Base-by-base conservation (phyloP, 2,329 filamentous ascomycete genomes). In the Thermothelomyces thermophilus region DNA sequence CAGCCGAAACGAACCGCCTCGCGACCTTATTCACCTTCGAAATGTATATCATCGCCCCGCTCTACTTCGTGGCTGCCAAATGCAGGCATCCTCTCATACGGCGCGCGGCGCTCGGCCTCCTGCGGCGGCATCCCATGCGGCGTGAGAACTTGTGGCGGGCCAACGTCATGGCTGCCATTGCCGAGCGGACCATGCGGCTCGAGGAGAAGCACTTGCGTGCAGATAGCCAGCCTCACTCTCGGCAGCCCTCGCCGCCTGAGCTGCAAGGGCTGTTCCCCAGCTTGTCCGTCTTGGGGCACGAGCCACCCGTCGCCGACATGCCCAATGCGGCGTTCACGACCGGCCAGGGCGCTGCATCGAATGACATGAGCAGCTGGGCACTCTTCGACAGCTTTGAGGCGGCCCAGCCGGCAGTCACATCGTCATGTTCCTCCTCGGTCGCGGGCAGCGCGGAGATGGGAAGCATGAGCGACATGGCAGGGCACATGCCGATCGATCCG, bases 51-150 rank as follows among this genome's bases (percentile, higher is more conserved):
- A 62, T 73, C 22, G 66, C 69, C 0, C 67, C 70, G 0, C 55
- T 74, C 0, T 73, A 70, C 55, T 74, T 69, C 54, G 65, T 68
- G 6, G 64, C 61, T 0, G 57, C 60, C 31, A 70, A 69, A 45
- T 73, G 69, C 42, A 63, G 70, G 1, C 70, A 72, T 50, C 75
- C 66, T 0, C 57, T 67, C 14, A 61, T 72, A 4, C 57, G 71
- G 11, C 62, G 69, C 1, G 63, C 67, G 1, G 71, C 70, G 0
- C 58, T 72, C 0, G 57, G 63, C 11, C 61, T 73, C 10, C 58
- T 73, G 9, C 61, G 58, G 5, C 58, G 57, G 14, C 56, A 65
- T 28, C 56, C 59, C 3, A 41, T 46, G 11, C 60, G 68, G 4
- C 58, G 65, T 6, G 71, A 73, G 52, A 70, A 70, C 31, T 47